These are phyloP conservation scores for Erucastrum elatum DNA, from an alignment of 345 rosid genomes.

Conservation along the genomic window DNA sequence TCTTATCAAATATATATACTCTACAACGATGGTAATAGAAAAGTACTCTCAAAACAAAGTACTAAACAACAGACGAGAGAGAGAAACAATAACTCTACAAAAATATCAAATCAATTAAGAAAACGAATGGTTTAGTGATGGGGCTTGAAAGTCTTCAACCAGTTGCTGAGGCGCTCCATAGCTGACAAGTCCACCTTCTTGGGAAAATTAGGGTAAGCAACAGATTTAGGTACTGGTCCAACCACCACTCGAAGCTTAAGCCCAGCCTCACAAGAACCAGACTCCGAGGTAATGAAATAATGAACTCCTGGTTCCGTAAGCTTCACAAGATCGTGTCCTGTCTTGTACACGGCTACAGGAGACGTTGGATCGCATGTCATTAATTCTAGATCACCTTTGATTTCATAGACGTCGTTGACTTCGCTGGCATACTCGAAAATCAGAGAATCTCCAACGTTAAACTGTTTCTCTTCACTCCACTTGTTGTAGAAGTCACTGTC, in stretches of 20 bases:
- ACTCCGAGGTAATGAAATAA: not conserved
- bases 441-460: not conserved
- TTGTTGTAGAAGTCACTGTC: not conserved
- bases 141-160: not conserved
- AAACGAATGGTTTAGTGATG: not conserved
- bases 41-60: not conserved
- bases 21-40: not conserved
- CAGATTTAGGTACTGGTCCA: not conserved
- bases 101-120: too few relatives aligned
- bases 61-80: not conserved
- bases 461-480: not conserved
- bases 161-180: not conserved
- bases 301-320: not conserved
- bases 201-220: not conserved
- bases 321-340: not conserved
- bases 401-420: not conserved
- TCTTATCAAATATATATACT: not conserved
- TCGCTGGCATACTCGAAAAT: not conserved
- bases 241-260: not conserved
- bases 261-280: not conserved
- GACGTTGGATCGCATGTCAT: not conserved
- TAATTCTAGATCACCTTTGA: not conserved
- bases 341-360: not conserved
- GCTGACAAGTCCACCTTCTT: not conserved
- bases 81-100: too few relatives aligned